Base-by-base conservation (phyloP, 352 stramenopile genomes). In the Globisporangium iwayamae region DNA sequence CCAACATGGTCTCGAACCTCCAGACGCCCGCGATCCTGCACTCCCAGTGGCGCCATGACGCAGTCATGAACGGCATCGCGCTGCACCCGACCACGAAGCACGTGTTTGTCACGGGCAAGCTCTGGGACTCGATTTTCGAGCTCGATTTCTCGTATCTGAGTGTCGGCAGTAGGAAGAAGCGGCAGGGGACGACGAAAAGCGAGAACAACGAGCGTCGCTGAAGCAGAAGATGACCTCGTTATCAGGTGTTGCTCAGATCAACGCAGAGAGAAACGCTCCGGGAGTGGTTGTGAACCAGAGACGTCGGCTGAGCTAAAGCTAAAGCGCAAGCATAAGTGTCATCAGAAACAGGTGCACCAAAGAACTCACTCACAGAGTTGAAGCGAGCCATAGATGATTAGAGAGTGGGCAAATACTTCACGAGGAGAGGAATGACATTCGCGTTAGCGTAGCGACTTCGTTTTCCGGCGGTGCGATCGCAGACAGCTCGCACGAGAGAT, bases 21-120 rank as follows among this genome's bases (percentile, higher is more conserved):
- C 71, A 85, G 28, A 73, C 67, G 0, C 59, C 81, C 32, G 67
- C 67, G 34, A 86, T 94, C 56, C 75, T 80, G 36, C 62, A 75
- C 41, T 68, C 70, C 1, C 65, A 62, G 14, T 74, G 71, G 36
- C 72, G 75, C 30, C 55, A 56, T 7, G 85, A 96, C 18, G 86
- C 87, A 11, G 89, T 96, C 51, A 93, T 96, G 79, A 96, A 96
- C 69, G 89, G 89, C 63, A 96, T 96, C 57, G 89, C 87, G 14
- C 93, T 83, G 56, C 75, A 96, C 57, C 76, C 81, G 0, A 56
- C 60, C 16, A 87, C 69, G 32, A 62, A 72, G 34, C 82, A 91
- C 56, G 61, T 94, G 36, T 95, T 83, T 41, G 45, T 93, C 39
- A 95, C 84, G 0, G 86, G 86, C 14, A 95, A 95, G 60, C 70